A percentile compares a stretch with the other conserved stretches of the same genome.
These are phyloP conservation scores for Quercus glauca DNA, from an alignment of 306 rosid genomes.

Conservation along the genomic window DNA sequence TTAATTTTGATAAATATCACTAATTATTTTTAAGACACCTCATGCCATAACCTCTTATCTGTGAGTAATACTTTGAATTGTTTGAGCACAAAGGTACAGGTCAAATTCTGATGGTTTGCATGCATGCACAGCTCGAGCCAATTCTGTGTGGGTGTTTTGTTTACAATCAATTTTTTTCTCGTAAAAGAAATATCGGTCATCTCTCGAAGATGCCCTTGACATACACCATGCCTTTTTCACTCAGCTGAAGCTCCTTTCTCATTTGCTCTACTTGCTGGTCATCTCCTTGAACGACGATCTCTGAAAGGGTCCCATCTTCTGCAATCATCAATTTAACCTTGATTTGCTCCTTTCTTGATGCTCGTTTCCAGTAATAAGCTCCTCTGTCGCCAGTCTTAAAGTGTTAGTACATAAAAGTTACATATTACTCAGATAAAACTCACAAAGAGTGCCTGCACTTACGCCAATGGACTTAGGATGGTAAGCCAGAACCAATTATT, in stretches of 20 bases:
- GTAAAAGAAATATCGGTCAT: slow-evolving; percentile 4
- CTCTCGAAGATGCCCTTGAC: slow-evolving; percentile 67
- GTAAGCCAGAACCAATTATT: slow-evolving; percentile 89
- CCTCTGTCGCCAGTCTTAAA: slow-evolving; percentile 48
- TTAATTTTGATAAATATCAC: not conserved
- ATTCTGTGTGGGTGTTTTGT: not conserved
- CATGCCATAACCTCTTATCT: not conserved
- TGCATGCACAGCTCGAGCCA: not conserved
- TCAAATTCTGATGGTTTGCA: not conserved
- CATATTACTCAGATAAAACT: not conserved
- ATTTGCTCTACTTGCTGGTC: slow-evolving; percentile 85
- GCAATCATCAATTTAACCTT: slow-evolving; percentile 65
- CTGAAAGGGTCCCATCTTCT: slow-evolving; percentile 52
- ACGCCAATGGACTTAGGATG: slow-evolving; percentile 81
- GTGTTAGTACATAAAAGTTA: not conserved
- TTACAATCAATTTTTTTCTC: not conserved
- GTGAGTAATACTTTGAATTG: too few species aligned
- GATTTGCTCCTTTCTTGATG: slow-evolving; percentile 80
- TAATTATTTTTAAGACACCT: not conserved
- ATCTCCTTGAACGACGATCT: slow-evolving; percentile 76
- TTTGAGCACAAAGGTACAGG: not conserved
- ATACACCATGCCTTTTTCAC: slow-evolving; percentile 82
- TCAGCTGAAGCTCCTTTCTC: slow-evolving; percentile 71
- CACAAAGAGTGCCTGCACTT: slow-evolving; percentile 29
- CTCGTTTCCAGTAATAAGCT: slow-evolving; percentile 71